Percentiles rank a stretch among this genome's conserved stretches.
These are phyloP conservation scores for Umbilicus rupestris DNA, from an alignment of 164 flowering plant genomes.

Conservation along the genomic window DNA sequence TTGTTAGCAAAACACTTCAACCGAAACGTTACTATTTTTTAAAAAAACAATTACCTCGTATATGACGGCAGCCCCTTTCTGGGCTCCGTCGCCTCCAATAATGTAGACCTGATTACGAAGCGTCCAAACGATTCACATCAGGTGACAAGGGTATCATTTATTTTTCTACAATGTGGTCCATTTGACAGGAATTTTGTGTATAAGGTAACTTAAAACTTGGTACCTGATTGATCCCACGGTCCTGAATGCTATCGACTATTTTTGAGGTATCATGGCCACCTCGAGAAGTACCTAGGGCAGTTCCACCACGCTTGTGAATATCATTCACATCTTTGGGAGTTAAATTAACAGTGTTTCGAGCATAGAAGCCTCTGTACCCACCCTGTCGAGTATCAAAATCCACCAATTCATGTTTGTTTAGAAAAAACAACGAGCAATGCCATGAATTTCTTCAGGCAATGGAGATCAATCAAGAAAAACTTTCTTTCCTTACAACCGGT, in stretches of 20 bases:
- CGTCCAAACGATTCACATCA: neutral
- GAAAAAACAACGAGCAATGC: neutral
- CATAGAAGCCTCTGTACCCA: conserved; percentile 72
- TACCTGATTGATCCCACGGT: conserved; percentile 80
- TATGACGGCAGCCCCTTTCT: conserved; percentile 70
- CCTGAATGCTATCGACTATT: conserved; percentile 87
- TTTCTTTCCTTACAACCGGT: too few species aligned
- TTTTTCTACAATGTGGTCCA: too few species aligned
- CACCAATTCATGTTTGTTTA: neutral
- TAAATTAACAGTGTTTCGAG: conserved; percentile 51
- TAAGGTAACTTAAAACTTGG: neutral
- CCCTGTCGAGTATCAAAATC: conserved; percentile 29
- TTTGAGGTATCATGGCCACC: conserved; percentile 77
- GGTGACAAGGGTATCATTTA: neutral
- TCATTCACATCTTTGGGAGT: conserved; percentile 66
- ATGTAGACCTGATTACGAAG: conserved; percentile 49
- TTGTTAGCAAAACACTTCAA: neutral
- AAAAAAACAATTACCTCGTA: conserved; percentile 49
- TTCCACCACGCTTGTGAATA: conserved; percentile 88
- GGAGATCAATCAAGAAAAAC: too few species aligned
- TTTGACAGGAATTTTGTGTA: neutral
- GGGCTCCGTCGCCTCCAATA: conserved; percentile 89
- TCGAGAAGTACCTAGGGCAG: conserved; percentile 68
- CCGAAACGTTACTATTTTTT: neutral
- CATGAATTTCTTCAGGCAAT: neutral